Evolutionary conservation across 179 eudicot genomes (phyloP).

Genomic region (Patellifolia procumbens): DNA sequence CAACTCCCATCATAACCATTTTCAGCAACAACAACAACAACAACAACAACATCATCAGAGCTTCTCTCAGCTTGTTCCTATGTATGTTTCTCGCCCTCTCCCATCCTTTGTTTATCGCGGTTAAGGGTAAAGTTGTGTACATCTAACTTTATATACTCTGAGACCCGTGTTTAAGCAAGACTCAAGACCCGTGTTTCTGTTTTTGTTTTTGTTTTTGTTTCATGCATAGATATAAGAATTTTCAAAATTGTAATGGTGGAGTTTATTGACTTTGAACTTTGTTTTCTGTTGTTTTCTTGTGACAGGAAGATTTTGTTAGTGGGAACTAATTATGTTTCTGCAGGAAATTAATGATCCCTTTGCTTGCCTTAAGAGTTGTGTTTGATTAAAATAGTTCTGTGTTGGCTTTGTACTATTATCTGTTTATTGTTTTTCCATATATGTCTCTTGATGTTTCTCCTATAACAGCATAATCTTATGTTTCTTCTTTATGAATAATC

Average conservation of each 20-base stretch:
- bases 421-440: background rate
- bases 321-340: background rate
- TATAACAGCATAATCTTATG: slow-evolving; percentile 5
- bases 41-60: slow-evolving; percentile 24
- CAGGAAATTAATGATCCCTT: background rate
- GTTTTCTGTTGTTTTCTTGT: background rate
- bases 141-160: background rate
- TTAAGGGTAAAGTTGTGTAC: slow-evolving; percentile 18
- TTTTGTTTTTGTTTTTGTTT: background rate
- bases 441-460: background rate
- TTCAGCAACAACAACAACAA: slow-evolving; percentile 8
- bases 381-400: background rate
- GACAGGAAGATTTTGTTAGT: background rate
- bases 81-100: slow-evolving; percentile 31
- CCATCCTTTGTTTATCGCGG: background rate
- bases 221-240: background rate
- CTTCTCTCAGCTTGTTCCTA: slow-evolving; percentile 42
- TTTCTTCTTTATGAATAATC: background rate
- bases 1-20: slow-evolving; percentile 13
- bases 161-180: background rate
- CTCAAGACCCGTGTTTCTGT: background rate
- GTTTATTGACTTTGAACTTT: too few species aligned
- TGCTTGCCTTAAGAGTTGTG: background rate
- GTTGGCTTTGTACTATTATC: background rate
- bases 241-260: too few species aligned